Percentiles rank a stretch among this genome's conserved stretches.
These are phyloP conservation scores for Barnettozyma botsteinii DNA, from an alignment of 805 yeast species.

Conservation along the genomic window DNA sequence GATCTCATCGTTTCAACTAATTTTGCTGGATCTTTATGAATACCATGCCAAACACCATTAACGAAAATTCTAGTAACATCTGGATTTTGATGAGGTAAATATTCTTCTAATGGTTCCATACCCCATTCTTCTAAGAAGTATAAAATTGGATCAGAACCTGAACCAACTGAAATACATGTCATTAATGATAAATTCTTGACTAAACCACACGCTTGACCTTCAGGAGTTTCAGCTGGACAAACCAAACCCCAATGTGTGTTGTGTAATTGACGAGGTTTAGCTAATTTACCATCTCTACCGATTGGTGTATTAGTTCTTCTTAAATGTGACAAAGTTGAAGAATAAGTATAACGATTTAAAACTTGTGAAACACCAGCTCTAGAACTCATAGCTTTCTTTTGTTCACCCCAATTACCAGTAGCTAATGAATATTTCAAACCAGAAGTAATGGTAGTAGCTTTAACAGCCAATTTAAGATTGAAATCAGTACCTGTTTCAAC, in stretches of 20 bases:
- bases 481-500: constrained; percentile 97
- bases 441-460: constrained; percentile 93
- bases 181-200: constrained; percentile 93
- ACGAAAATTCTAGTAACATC: constrained; percentile 92
- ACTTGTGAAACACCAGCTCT: constrained; percentile 99
- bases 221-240: constrained; percentile 99
- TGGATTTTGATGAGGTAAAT: constrained; percentile 86
- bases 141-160: constrained; percentile 92
- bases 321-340: constrained; percentile 97
- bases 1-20: constrained; percentile 86
- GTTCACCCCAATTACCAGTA: constrained; percentile 99
- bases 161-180: constrained; percentile 97
- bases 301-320: constrained; percentile 99
- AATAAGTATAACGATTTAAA: constrained; percentile 93
- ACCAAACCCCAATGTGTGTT: constrained; percentile 99
- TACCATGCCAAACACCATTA: constrained; percentile 99
- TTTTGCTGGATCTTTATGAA: constrained; percentile 92
- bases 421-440: constrained; percentile 97
- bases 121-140: constrained; percentile 98
- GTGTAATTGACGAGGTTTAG: constrained; percentile 98
- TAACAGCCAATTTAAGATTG: constrained; percentile 92
- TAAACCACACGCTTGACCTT: constrained; percentile 99
- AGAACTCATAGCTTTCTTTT: constrained; percentile 97
- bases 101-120: constrained; percentile 95
- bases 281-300: constrained; percentile 98